phyloP scores from a whole-genome alignment of 768 basidiomycete genomes.

The Trametes gibbosa region DNA sequence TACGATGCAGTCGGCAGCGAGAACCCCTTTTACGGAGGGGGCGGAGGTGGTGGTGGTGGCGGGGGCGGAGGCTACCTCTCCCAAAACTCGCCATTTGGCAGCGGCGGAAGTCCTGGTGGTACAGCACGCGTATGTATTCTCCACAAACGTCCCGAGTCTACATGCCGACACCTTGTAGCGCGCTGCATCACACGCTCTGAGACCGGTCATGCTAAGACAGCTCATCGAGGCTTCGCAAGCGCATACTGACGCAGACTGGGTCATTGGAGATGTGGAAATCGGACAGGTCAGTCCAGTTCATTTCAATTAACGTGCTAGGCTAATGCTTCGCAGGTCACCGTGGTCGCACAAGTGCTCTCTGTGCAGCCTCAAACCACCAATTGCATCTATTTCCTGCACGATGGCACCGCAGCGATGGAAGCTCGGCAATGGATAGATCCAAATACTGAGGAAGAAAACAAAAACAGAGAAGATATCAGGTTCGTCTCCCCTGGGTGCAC shows the following conservation, averaged over 20 bases:
- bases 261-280: constrained; percentile 74
- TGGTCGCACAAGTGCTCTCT: constrained; percentile 72
- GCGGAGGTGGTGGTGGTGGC: neutral
- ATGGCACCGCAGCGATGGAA: constrained; percentile 80
- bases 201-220: constrained; percentile 80
- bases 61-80: constrained; percentile 43
- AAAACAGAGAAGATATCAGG: constrained; percentile 44
- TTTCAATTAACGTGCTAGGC: neutral
- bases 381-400: constrained; percentile 74
- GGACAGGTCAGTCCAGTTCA: constrained; percentile 57
- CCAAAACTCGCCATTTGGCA: constrained; percentile 58
- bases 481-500: constrained; percentile 24
- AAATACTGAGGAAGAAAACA: constrained; percentile 51
- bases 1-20: constrained; percentile 15
- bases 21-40: constrained; percentile 42
- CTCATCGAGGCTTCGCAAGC: constrained; percentile 73
- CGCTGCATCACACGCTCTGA: constrained; percentile 45
- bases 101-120: constrained; percentile 58
- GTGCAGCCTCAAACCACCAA: constrained; percentile 77
- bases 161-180: constrained; percentile 27
- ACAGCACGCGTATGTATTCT: constrained; percentile 37
- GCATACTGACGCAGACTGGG: constrained; percentile 88
- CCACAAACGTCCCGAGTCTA: neutral
- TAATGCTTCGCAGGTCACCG: constrained; percentile 49
- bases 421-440: constrained; percentile 83